Conservation (phyloP, 768 basidiomycete species). For the Kwoniella dejecticola region DNA sequence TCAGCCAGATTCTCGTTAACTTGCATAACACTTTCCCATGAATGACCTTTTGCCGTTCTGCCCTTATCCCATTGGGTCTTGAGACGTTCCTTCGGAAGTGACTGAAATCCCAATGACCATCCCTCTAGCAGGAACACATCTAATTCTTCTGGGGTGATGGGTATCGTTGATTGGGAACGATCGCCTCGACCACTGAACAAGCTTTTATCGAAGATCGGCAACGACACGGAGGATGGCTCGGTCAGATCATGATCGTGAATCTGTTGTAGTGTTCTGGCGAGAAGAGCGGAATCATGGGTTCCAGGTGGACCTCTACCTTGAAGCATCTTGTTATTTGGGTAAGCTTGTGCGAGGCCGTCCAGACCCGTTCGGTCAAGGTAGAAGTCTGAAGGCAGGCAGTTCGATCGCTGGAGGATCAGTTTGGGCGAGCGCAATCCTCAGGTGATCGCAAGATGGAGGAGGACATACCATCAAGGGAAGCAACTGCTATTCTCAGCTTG, state of each 20-base stretch:
- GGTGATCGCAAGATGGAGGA: neutral
- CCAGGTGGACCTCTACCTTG: slow-evolving; percentile 85
- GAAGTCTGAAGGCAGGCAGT: slow-evolving; percentile 67
- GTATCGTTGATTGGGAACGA: slow-evolving; percentile 60
- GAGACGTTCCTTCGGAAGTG: slow-evolving; percentile 62
- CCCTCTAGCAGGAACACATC: slow-evolving; percentile 89
- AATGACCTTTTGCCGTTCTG: slow-evolving; percentile 26
- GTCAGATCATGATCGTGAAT: slow-evolving; percentile 59
- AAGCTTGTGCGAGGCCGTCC: slow-evolving; percentile 60
- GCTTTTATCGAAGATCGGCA: slow-evolving; percentile 89
- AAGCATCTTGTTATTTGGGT: slow-evolving; percentile 69
- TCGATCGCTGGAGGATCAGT: too few species aligned
- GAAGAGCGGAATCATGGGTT: slow-evolving; percentile 79
- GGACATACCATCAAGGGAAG: slow-evolving; percentile 51
- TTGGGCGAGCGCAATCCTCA: too few species aligned
- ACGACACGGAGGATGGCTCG: slow-evolving; percentile 8
- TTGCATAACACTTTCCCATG: slow-evolving; percentile 61
- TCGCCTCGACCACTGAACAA: slow-evolving; percentile 77
- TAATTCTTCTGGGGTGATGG: slow-evolving; percentile 59
- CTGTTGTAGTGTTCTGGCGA: slow-evolving; percentile 57
- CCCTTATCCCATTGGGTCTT: slow-evolving; percentile 59
- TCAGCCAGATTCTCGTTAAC: slow-evolving; percentile 66
- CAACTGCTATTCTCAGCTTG: slow-evolving; percentile 29
- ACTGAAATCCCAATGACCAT: slow-evolving; percentile 86
- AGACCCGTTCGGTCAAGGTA: slow-evolving; percentile 74